These are phyloP conservation scores for Diospyros kaki DNA, from an alignment of 148 eudicot genomes.

Conservation along the genomic window DNA sequence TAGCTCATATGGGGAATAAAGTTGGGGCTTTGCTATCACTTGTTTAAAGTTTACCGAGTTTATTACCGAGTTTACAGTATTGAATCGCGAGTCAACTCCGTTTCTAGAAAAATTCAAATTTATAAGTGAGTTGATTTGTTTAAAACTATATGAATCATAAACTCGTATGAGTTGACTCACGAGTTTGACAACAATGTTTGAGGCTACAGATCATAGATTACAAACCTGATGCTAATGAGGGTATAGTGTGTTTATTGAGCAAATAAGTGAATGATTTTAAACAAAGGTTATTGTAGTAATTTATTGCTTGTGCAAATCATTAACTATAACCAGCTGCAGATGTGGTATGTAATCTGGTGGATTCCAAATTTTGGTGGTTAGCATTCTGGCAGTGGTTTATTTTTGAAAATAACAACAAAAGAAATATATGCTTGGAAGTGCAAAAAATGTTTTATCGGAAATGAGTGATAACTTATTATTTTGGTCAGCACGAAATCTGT, in stretches of 20 bases:
- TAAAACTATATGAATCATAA: no score
- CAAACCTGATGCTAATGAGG: neutral
- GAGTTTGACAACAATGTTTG: no score
- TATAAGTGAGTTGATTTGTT: no score
- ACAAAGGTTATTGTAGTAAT: neutral
- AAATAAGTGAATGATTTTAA: neutral
- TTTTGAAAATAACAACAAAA: neutral
- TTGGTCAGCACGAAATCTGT: neutral
- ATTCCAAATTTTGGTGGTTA: neutral
- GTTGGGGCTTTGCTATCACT: no score
- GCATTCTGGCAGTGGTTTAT: neutral
- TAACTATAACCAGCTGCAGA: neutral
- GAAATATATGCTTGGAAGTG: slow-evolving; percentile 1
- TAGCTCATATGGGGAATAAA: no score
- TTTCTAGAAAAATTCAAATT: neutral
- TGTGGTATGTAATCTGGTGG: neutral
- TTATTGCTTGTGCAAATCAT: neutral
- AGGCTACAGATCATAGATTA: no score
- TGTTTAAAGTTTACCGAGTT: no score
- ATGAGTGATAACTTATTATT: neutral
- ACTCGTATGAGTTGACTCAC: no score
- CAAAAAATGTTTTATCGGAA: neutral
- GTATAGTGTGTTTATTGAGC: neutral
- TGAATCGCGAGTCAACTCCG: no score
- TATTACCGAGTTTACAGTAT: no score